A percentile compares a stretch with the other conserved stretches of the same genome.
Conservation (phyloP, 176 grass and related monocot genomes). For the Chrysopogon serrulatus region DNA sequence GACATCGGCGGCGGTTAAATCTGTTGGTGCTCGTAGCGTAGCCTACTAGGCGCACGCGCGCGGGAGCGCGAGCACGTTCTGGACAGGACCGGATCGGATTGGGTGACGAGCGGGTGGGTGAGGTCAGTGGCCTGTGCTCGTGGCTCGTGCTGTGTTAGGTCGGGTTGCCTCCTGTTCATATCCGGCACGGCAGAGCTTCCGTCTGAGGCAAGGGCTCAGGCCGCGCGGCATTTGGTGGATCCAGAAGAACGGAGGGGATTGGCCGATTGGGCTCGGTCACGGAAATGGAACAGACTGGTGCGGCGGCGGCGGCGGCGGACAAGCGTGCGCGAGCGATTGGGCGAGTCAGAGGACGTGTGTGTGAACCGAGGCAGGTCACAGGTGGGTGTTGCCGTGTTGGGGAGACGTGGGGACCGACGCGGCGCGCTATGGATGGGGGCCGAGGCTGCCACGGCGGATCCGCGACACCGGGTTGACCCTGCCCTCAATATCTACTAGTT, state of each 20-base stretch:
- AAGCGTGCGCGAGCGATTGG: background rate
- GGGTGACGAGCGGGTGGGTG: too few species aligned
- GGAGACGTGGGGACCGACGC: background rate
- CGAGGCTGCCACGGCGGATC: constrained; percentile 24
- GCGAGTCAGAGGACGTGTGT: background rate
- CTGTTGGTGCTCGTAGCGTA: background rate
- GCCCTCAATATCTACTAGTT: too few species aligned
- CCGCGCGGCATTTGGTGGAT: too few species aligned
- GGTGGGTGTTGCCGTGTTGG: background rate
- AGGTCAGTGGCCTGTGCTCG: background rate
- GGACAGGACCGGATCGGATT: background rate
- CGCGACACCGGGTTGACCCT: background rate
- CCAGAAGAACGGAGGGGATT: too few species aligned
- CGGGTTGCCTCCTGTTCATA: background rate
- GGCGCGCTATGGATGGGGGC: background rate
- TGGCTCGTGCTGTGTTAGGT: background rate
- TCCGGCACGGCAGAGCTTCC: background rate
- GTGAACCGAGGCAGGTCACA: background rate
- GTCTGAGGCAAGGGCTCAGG: background rate
- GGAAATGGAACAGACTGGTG: background rate
- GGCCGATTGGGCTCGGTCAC: background rate
- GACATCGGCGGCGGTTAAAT: constrained; percentile 10
- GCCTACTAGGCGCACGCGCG: background rate
- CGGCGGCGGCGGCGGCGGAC: background rate
- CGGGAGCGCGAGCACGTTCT: background rate